A percentile compares a stretch with the other conserved stretches of the same genome.
Conservation (phyloP, 1,284 basidiomycete species). For the Fistulinella cinereoalba region DNA sequence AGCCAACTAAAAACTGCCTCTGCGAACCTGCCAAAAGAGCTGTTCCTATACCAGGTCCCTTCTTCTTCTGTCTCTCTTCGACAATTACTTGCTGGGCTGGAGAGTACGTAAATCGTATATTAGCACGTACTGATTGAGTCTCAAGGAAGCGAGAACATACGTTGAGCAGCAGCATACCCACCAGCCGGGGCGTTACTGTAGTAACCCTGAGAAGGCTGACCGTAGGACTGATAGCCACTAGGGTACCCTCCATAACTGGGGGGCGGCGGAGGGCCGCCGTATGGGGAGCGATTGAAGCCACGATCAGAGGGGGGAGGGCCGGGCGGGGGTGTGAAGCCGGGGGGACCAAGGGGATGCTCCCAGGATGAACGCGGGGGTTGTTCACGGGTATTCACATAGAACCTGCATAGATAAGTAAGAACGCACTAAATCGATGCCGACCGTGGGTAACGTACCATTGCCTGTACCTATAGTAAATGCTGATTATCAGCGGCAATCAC, state of each 20-base stretch:
- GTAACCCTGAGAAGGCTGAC: conserved; percentile 22
- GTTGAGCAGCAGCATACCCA: conserved; percentile 19
- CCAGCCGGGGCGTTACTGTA: conserved; percentile 11
- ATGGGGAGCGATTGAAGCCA: conserved; percentile 31
- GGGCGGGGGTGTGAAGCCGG: conserved; percentile 43
- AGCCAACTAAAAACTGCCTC: not conserved
- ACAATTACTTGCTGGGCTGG: conserved; percentile 13
- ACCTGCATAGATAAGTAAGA: conserved; percentile 43
- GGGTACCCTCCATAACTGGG: conserved; percentile 24
- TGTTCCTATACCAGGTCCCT: conserved; percentile 29
- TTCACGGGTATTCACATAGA: conserved; percentile 63
- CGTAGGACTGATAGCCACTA: conserved; percentile 17
- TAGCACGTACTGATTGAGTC: not conserved
- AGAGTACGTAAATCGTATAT: conserved; percentile 1
- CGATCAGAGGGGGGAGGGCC: conserved; percentile 31
- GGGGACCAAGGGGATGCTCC: conserved; percentile 59
- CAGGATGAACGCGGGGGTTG: conserved; percentile 63
- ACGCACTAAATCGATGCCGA: not conserved
- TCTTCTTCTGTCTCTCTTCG: conserved; percentile 13
- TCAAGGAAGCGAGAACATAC: conserved; percentile 19
- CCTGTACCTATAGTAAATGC: conserved; percentile 49
- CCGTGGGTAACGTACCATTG: conserved; percentile 49
- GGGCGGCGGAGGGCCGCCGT: conserved; percentile 20
- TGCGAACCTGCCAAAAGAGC: conserved; percentile 29
- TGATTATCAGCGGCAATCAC: conserved; percentile 17